Conservation (phyloP, 192 early-diverging fungal genomes). For the Dimargaris cristalligena region DNA sequence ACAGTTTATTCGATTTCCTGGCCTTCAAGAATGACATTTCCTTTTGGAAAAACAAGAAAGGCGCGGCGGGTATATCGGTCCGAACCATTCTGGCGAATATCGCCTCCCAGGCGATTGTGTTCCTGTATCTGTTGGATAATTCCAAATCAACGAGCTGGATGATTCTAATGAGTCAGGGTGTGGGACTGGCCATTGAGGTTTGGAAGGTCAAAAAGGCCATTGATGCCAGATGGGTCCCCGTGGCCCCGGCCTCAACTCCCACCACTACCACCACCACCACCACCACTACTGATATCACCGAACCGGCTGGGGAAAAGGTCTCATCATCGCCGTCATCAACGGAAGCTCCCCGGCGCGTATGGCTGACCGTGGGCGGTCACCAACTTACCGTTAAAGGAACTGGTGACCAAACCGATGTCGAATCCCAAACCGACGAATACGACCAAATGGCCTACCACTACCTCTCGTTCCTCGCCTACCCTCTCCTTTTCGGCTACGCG, state of each 20-base stretch:
- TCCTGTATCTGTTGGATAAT: conserved; percentile 78
- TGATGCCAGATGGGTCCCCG: conserved; percentile 52
- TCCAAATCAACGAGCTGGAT: conserved; percentile 61
- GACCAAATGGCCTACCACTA: conserved; percentile 73
- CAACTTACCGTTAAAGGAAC: conserved; percentile 11
- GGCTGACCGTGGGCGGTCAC: neutral
- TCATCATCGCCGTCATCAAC: neutral
- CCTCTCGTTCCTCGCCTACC: conserved; percentile 57
- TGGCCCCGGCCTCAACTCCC: conserved; percentile 10
- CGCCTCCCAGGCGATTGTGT: conserved; percentile 67
- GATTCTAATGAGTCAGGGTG: conserved; percentile 67
- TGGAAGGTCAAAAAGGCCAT: conserved; percentile 87
- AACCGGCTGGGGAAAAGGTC: neutral
- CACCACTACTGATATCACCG: neutral
- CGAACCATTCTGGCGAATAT: conserved; percentile 67
- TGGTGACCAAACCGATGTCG: conserved; percentile 27
- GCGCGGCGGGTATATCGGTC: conserved; percentile 68
- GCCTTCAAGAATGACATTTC: conserved; percentile 88
- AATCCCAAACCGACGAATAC: conserved; percentile 39
- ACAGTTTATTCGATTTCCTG: conserved; percentile 77
- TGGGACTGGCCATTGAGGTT: conserved; percentile 65
- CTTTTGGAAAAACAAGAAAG: conserved; percentile 75
- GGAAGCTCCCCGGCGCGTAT: neutral
- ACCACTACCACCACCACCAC: neutral
- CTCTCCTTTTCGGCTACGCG: conserved; percentile 59